phyloP scores from a whole-genome alignment of 148 eudicot genomes.

The Polygonum maritimum region DNA sequence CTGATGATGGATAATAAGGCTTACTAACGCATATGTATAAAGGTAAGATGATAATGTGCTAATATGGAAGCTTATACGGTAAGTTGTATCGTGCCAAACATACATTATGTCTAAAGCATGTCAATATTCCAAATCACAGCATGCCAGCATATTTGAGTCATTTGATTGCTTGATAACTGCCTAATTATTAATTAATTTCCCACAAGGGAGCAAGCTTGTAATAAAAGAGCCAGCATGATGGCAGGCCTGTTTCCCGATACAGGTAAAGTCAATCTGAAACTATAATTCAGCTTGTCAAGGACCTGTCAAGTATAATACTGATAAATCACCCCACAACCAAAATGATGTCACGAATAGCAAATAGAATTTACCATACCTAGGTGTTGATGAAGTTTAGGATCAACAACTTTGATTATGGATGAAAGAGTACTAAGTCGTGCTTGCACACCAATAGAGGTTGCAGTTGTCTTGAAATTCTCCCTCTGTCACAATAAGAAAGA shows the following conservation, averaged over 20 bases:
- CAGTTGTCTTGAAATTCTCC: slow-evolving; percentile 73
- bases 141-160: neutral
- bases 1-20: neutral
- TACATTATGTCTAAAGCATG: neutral
- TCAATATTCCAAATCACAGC: neutral
- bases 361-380: slow-evolving; percentile 52
- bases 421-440: slow-evolving; percentile 74
- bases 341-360: neutral
- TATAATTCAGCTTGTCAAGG: neutral
- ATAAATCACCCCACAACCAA: neutral
- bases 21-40: neutral
- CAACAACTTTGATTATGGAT: slow-evolving; percentile 62
- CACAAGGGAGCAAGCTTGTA: neutral
- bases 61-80: neutral
- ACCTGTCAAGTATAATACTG: neutral
- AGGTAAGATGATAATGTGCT: neutral
- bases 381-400: slow-evolving; percentile 94
- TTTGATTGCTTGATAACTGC: neutral
- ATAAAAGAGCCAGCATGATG: neutral
- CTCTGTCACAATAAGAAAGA: slow-evolving; percentile 29
- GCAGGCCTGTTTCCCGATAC: neutral
- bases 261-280: neutral
- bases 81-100: neutral
- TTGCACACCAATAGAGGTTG: slow-evolving; percentile 80
- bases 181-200: neutral